Evolutionary conservation across 2,329 filamentous ascomycete species (phyloP), one percentile per base, ranked within the genome.

Genomic region (Pseudocercospora musae): DNA sequence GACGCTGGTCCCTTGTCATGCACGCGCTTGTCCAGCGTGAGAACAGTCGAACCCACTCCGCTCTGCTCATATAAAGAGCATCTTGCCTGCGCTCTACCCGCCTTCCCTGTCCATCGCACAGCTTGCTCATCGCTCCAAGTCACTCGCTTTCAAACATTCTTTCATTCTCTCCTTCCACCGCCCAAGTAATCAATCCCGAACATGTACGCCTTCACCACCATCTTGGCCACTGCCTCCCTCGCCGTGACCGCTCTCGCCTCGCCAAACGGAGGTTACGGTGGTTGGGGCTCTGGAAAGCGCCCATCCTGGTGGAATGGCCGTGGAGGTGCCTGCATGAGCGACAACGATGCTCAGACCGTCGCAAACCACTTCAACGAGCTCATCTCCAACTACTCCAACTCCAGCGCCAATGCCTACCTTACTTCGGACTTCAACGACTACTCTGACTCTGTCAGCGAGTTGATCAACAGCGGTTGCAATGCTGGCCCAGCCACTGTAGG

Each of bases 391-490:
- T 75, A 76, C 66, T 68, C 62, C 62, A 68, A 72, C 20, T 63
- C 58, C 13, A 58, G 70, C 18, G 73, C 73, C 59, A 59, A 73
- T 10, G 59, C 63, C 3, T 62, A 63, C 27, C 59, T 75, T 29
- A 70, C 74, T 33, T 58, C 48, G 15, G 70, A 70, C 67, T 75
- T 73, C 64, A 54, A 60, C 48, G 74, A 75, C 67, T 73, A 75
- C 66, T 71, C 73, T 40, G 73, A 74, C 68, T 71, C 68, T 52
- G 74, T 75, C 62, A 74, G 68, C 57, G 70, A 71, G 44, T 65
- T 76, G 37, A 76, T 76, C 66, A 66, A 75, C 66, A 68, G 64
- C 62, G 72, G 71, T 58, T 74, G 73, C 64, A 59, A 69, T 5
- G 65, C 63, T 52, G 62, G 63, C 52, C 68, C 68, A 5, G 33